A percentile compares a stretch with the other conserved stretches of the same genome.
These are phyloP conservation scores for Penicillium sp. DNA, from an alignment of 2,329 filamentous ascomycete species.

Conservation along the genomic window DNA sequence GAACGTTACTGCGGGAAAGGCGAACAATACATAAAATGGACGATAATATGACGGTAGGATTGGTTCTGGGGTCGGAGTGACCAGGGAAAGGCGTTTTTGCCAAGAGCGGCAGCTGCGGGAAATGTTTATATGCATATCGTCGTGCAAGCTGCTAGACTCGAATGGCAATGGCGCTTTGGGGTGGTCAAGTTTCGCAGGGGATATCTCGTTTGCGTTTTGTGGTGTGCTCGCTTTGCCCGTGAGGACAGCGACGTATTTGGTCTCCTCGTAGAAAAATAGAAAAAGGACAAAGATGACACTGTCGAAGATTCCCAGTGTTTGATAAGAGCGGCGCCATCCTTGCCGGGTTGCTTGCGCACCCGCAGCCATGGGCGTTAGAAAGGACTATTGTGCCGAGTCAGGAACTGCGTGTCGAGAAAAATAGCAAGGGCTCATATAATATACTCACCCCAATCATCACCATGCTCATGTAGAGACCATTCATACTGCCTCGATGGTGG, in stretches of 20 bases:
- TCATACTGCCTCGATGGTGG: constrained; percentile 48
- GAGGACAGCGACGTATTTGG: constrained; percentile 27
- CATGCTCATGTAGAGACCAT: constrained; percentile 46
- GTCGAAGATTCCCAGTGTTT: constrained; percentile 32
- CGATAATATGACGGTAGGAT: constrained; percentile 31
- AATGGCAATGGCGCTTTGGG: constrained; percentile 6
- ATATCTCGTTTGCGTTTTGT: too few relatives aligned
- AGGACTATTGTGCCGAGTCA: constrained; percentile 17
- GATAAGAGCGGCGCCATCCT: constrained; percentile 35
- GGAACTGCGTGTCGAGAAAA: too few relatives aligned
- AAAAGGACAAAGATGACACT: constrained; percentile 27
- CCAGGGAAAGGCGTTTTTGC: constrained; percentile 22
- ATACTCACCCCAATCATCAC: constrained; percentile 33
- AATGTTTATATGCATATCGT: constrained; percentile 26
- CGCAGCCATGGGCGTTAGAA: constrained; percentile 32
- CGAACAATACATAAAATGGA: constrained; percentile 27
- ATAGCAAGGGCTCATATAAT: constrained; percentile 4
- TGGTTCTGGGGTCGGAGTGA: constrained; percentile 22
- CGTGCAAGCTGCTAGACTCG: constrained; percentile 4
- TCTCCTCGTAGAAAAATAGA: constrained; percentile 36
- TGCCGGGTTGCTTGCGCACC: constrained; percentile 31
- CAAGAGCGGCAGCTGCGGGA: constrained; percentile 26
- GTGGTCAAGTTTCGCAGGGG: background rate
- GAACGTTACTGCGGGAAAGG: constrained; percentile 40
- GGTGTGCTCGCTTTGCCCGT: background rate